Evolutionary conservation across 1,284 basidiomycete genomes (phyloP), one percentile per base, ranked within the genome.

Genomic region (Boletus mariae): DNA sequence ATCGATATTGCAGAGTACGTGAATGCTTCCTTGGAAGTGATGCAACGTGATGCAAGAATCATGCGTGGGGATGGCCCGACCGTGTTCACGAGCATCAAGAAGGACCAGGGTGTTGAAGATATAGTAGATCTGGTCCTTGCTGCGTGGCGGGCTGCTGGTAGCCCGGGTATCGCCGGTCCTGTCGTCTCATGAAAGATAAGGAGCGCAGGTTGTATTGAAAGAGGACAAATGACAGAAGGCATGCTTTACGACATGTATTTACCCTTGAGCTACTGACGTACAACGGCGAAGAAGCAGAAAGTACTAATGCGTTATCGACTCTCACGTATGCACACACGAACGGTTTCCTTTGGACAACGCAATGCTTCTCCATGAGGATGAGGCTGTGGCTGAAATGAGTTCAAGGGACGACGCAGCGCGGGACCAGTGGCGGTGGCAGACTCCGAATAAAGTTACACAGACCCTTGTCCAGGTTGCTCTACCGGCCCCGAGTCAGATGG

Each of bases 41-140:
- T 99, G 96, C 86, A 85, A 54, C 83, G 94, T 29, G 96, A 99
- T 70, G 84, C 96, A 2, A 93, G 87, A 62, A 74, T 87, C 56
- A 98, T 99, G 92, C 83, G 96, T 29, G 96, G 96, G 49, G 83
- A 89, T 53, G 96, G 96, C 0, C 96, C 96, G 1, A 98, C 96
- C 0, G 70, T 98, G 20, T 99, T 99, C 71, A 84, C 92, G 0
- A 91, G 90, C 57, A 84, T 99, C 50, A 88, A 90, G 66, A 76
- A 92, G 54, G 81, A 78, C 29, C 83, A 83, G 54, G 94, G 93
- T 0, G 85, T 98, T 2, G 82, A 92, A 45, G 91, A 92, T 54
- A 83, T 98, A 4, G 82, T 89, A 5, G 84, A 87, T 45, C 79
- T 98, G 35, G 84, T 98, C 57, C 72, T 97, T 29, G 87, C 86